Base-by-base conservation (phyloP, 139 green algal genomes). In the Closterium sp. region DNA sequence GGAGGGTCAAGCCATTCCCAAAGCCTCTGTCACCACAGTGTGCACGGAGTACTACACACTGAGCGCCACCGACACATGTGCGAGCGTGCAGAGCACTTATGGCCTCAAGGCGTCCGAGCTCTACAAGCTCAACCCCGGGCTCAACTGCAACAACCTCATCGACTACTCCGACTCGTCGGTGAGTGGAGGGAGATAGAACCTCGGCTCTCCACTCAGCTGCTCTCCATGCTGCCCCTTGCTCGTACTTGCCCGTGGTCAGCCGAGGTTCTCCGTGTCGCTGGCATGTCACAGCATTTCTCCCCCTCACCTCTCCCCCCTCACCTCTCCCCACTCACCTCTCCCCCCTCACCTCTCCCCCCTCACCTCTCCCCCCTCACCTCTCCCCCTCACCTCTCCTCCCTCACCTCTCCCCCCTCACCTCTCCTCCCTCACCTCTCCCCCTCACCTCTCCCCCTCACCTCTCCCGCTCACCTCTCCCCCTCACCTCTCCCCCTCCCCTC, bases 31-130 rank as follows among this genome's bases (percentile, higher is more conserved):
- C n/a, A n/a, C n/a, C n/a, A n/a, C n/a, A n/a, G n/a, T n/a, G n/a
- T n/a, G n/a, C n/a, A n/a, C n/a, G n/a, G n/a, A n/a, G n/a, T n/a
- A n/a, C n/a, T n/a, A n/a, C n/a, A n/a, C n/a, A n/a, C n/a, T n/a
- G n/a, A n/a, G n/a, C n/a, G n/a, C n/a, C n/a, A n/a, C n/a, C 83
- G 83, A 86, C 83, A 86, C 83, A 25, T 86, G 83, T 25, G 83
- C 12, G 83, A 33, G 21, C 83, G 31, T 86, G 10, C 16, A 10
- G 83, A 25, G 21, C 21, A n/a, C 7, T 7, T 86, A 33, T 25
- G 83, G 83, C 83, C 12, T 86, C 16, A 86, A 16, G 83, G 19
- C 83, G 21, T 7, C 12, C 19, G 7, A 10, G 19, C 31, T 86
- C 83, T 86, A 33, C 83, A 10, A 10, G 19, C 16, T 31, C 83